Conservation (phyloP, 2,329 filamentous ascomycete genomes). For the Decorospora gaudefroyi region DNA sequence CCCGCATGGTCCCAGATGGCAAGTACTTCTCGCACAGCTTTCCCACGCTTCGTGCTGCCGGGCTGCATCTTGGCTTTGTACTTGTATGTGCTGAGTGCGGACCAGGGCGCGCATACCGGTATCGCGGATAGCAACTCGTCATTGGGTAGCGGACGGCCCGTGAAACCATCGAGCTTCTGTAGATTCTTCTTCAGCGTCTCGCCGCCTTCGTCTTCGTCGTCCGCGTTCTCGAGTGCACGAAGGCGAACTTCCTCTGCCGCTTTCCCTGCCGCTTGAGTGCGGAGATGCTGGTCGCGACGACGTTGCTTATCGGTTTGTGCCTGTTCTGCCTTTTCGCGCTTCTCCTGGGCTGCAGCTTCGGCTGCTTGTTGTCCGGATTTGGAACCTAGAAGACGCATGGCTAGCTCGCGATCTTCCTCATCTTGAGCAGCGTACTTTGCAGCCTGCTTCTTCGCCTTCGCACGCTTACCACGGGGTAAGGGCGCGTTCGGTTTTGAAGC, state of each 20-base stretch:
- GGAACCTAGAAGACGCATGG: slow-evolving; percentile 85
- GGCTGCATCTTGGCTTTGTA: slow-evolving; percentile 97
- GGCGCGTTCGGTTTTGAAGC: slow-evolving; percentile 38
- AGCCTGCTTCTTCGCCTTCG: slow-evolving; percentile 84
- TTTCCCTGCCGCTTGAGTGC: slow-evolving; percentile 73
- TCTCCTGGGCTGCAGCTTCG: slow-evolving; percentile 64
- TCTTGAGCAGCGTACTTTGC: slow-evolving; percentile 93
- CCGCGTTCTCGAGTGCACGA: slow-evolving; percentile 38
- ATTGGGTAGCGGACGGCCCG: slow-evolving; percentile 76
- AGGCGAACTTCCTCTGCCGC: slow-evolving; percentile 74
- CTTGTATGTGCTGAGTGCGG: slow-evolving; percentile 71
- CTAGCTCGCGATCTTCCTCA: slow-evolving; percentile 84
- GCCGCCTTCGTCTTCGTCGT: slow-evolving; percentile 62
- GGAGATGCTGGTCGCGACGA: slow-evolving; percentile 77
- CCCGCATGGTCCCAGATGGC: slow-evolving; percentile 74
- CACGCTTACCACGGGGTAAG: slow-evolving; percentile 70
- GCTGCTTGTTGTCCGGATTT: slow-evolving; percentile 69
- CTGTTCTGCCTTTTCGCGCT: slow-evolving; percentile 72
- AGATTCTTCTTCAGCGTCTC: slow-evolving; percentile 54
- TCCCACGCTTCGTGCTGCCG: slow-evolving; percentile 87
- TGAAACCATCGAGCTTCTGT: slow-evolving; percentile 66
- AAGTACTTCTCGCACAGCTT: slow-evolving; percentile 89
- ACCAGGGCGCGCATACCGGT: slow-evolving; percentile 66
- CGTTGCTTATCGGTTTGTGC: slow-evolving; percentile 72
- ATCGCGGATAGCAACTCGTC: slow-evolving; percentile 77